Evolutionary conservation across 176 grass and related monocot genomes (phyloP), one percentile per base, ranked within the genome.

Genomic region (Triticum timopheevii): DNA sequence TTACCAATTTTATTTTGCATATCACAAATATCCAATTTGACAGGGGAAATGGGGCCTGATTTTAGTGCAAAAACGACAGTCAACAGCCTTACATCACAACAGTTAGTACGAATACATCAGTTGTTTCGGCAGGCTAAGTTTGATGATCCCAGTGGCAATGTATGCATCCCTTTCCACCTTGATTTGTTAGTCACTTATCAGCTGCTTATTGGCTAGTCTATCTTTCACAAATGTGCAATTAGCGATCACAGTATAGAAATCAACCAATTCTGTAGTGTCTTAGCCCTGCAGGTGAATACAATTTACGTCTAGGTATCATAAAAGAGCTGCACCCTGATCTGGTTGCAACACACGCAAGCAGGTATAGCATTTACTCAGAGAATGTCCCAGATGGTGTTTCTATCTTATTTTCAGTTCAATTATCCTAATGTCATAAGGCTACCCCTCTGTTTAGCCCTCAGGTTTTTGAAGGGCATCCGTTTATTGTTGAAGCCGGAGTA

Each of bases 381-480:
- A 73, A 4, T 77, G n/a, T 27, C 75, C 15, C 4, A 85, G 25
- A 68, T 54, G 27, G 20, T 56, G 12, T 65, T 80, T 80, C 31
- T 49, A 71, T 62, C 5, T 70, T 93, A 38, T 77, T 65, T 27
- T 58, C 35, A 50, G 71, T 75, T 82, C 58, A 80, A 31, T 71
- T 36, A 82, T 42, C 69, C 78, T 73, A 77, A 69, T 23, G 27
- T 49, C 33, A 65, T 61, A 81, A 39, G 71, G 69, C 40, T 75
- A 36, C 24, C 67, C 63, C 56, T 92, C 72, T 40, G 25, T 82
- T 83, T 85, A 95, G 96, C 66, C 86, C 96, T 69, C 96, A 94
- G 82, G 96, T 98, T 76, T 98, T 98, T 98, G 93, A 98, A 98
- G 96, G 96, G 15, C 96, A 98, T 92, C 96, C 96, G 79, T 98